phyloP scores from a whole-genome alignment of 306 rosid genomes.

The Neltuma alba region DNA sequence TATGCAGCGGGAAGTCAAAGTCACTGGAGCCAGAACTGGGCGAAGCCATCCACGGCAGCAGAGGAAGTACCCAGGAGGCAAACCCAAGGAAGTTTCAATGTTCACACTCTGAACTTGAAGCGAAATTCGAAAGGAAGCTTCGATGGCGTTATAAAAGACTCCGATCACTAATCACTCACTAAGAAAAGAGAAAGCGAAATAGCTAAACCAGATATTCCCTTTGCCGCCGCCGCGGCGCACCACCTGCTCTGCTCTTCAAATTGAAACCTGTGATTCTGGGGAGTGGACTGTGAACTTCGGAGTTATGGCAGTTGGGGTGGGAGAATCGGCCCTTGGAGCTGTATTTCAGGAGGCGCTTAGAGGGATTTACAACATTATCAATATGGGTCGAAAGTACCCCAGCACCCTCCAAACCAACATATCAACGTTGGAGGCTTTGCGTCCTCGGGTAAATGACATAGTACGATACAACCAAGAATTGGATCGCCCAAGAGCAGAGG shows the following conservation, averaged over 20 bases:
- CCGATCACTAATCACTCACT: background rate
- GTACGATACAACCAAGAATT: background rate
- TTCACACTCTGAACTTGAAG: background rate
- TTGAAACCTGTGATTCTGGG: background rate
- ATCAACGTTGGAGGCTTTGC: constrained; percentile 23
- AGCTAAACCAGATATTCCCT: background rate
- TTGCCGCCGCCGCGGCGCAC: background rate
- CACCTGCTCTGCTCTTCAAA: background rate
- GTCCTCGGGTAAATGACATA: constrained; percentile 33
- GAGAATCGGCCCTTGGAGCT: constrained; percentile 29
- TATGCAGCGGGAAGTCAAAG: background rate
- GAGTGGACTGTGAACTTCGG: background rate
- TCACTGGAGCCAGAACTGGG: background rate
- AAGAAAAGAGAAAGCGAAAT: background rate
- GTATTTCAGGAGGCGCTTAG: constrained; percentile 14
- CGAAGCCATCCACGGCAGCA: background rate
- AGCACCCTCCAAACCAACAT: constrained; percentile 12
- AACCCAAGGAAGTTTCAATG: background rate
- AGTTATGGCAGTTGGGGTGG: background rate
- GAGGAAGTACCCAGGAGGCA: background rate
- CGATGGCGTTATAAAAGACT: background rate
- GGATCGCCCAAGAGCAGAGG: constrained; percentile 37
- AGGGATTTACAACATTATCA: background rate
- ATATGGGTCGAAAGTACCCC: constrained; percentile 7
- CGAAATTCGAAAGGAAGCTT: background rate